A percentile compares a stretch with the other conserved stretches of the same genome.
Conservation (phyloP, 2,329 filamentous ascomycete genomes). For the Fusarium cicatricum region DNA sequence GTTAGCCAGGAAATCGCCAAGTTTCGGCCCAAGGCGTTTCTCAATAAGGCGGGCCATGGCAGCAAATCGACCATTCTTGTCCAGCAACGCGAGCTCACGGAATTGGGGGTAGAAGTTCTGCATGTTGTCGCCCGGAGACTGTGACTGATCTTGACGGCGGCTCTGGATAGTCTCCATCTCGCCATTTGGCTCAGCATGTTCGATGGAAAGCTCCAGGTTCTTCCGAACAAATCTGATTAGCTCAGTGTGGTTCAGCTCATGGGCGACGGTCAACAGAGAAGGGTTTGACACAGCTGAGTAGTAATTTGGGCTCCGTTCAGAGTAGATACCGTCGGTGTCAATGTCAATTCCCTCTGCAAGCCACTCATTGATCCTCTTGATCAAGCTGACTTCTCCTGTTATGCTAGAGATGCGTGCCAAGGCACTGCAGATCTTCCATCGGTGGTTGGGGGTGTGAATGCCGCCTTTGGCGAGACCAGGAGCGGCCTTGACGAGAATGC, state of each 20-base stretch:
- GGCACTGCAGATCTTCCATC: conserved; percentile 1
- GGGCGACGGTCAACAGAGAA: background rate
- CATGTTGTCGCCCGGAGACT: background rate
- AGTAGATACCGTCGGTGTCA: background rate
- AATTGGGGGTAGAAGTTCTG: background rate
- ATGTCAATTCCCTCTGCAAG: background rate
- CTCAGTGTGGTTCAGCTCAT: background rate
- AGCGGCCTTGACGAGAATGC: background rate
- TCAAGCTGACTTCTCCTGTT: background rate
- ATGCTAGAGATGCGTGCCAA: background rate
- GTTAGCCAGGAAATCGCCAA: background rate
- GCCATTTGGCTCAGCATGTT: background rate
- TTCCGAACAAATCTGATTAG: background rate
- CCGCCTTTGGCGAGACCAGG: background rate
- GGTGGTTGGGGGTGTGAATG: background rate
- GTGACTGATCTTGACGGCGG: background rate
- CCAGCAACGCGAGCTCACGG: background rate
- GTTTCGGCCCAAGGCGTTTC: background rate
- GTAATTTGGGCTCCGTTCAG: background rate
- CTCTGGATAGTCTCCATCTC: conserved; percentile 1
- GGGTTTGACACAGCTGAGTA: background rate
- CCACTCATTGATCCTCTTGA: background rate
- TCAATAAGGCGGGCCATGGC: background rate
- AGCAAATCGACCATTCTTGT: background rate
- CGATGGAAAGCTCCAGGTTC: background rate